Evolutionary conservation across 2,329 filamentous ascomycete genomes (phyloP).

Genomic region (Lachnellula willkommii): DNA sequence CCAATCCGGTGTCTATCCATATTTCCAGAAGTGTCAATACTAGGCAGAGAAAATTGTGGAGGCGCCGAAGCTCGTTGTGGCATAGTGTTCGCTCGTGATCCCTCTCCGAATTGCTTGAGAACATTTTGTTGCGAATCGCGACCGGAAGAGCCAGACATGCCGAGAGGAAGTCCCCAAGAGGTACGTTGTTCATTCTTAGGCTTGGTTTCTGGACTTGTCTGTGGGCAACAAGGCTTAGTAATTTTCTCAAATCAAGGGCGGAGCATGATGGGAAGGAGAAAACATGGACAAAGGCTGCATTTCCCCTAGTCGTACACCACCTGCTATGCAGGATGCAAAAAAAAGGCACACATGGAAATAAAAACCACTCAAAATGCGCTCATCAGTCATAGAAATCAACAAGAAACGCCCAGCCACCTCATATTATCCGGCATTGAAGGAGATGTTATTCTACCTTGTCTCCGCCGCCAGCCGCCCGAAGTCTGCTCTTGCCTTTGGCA

Average conservation of each 20-base stretch:
- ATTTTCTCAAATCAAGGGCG: slow-evolving; percentile 28
- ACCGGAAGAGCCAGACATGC: slow-evolving; percentile 32
- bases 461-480: slow-evolving; percentile 54
- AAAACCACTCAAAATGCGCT: slow-evolving; percentile 14
- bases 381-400: slow-evolving; percentile 24
- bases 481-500: slow-evolving; percentile 83
- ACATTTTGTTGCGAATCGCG: slow-evolving; percentile 19
- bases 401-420: slow-evolving; percentile 26
- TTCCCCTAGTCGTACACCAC: slow-evolving; percentile 31
- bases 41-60: not conserved
- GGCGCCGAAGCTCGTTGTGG: slow-evolving; percentile 6
- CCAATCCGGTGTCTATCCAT: slow-evolving; percentile 6
- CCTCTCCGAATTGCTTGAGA: slow-evolving; percentile 6
- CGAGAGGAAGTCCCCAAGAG: slow-evolving; percentile 41
- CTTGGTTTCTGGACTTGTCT: slow-evolving; percentile 34
- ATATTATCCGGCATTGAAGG: slow-evolving; percentile 31
- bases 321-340: slow-evolving; percentile 29
- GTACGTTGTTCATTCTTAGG: slow-evolving; percentile 36
- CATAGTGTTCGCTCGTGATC: slow-evolving; percentile 11
- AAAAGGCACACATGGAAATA: slow-evolving; percentile 16
- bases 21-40: slow-evolving; percentile 4
- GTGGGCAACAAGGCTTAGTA: slow-evolving; percentile 30
- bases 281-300: slow-evolving; percentile 26
- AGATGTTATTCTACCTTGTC: slow-evolving; percentile 79
- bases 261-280: slow-evolving; percentile 23